These are phyloP conservation scores for Helianthus annuus DNA, from an alignment of 129 eudicot genomes.

Conservation along the genomic window HanXRQr2.0-SUNRISE NC_035449.2:31036673-31037172, in stretches of 20 bases:
- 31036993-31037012: background rate
- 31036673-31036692: no score
- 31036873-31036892: no score
- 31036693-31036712: no score
- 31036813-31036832: no score
- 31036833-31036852: no score
- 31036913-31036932: background rate
- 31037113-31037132: constrained; percentile 32
- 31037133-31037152: background rate
- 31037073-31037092: constrained; percentile 49
- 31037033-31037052: constrained; percentile 22
- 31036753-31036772: no score
- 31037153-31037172: constrained; percentile 11
- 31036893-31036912: background rate
- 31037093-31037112: constrained; percentile 55
- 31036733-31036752: no score
- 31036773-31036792: no score
- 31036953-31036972: background rate
- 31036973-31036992: background rate
- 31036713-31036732: no score
- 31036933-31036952: background rate
- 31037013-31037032: constrained; percentile 1
- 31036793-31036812: no score
- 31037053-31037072: constrained; percentile 16
- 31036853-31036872: no score